Percentiles rank a stretch among this genome's conserved stretches.
Conservation (phyloP, 2,329 filamentous ascomycete genomes). For the Talaromyces sp. region DNA sequence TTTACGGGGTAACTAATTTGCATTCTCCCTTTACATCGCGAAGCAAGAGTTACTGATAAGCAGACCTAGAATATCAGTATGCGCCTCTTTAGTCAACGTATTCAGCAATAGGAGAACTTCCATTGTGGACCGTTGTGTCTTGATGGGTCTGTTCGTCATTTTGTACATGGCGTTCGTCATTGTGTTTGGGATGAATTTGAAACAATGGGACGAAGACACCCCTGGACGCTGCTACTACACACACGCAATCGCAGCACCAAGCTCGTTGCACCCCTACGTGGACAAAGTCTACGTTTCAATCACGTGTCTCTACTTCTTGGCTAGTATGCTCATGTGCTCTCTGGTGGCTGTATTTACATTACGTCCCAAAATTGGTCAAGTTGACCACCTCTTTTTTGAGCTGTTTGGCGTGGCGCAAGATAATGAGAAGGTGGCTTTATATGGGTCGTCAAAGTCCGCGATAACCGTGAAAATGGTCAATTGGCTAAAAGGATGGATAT, state of each 20-base stretch:
- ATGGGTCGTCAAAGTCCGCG: too few species aligned
- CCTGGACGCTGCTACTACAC: conserved; percentile 1
- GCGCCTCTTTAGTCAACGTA: not conserved
- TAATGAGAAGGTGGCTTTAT: too few species aligned
- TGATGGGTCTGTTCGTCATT: not conserved
- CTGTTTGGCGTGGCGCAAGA: too few species aligned
- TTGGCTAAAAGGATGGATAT: too few species aligned
- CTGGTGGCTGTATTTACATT: too few species aligned
- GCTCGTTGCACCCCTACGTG: not conserved
- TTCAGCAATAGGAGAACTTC: not conserved
- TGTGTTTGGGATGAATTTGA: not conserved
- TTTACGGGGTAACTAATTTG: not conserved
- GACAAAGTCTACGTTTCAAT: not conserved
- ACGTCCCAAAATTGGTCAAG: too few species aligned
- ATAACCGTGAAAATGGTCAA: too few species aligned
- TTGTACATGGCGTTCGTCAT: not conserved
- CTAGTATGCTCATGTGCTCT: not conserved
- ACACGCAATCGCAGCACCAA: not conserved
- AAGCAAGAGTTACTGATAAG: not conserved
- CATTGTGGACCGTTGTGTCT: not conserved
- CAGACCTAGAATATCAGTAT: not conserved
- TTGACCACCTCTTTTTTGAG: too few species aligned
- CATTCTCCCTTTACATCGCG: too few species aligned
- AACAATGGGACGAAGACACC: not conserved
- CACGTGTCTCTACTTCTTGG: not conserved